A percentile compares a stretch with the other conserved stretches of the same genome.
Conservation (phyloP, 2,329 filamentous ascomycete species). For the Trichoderma lentiforme region DNA sequence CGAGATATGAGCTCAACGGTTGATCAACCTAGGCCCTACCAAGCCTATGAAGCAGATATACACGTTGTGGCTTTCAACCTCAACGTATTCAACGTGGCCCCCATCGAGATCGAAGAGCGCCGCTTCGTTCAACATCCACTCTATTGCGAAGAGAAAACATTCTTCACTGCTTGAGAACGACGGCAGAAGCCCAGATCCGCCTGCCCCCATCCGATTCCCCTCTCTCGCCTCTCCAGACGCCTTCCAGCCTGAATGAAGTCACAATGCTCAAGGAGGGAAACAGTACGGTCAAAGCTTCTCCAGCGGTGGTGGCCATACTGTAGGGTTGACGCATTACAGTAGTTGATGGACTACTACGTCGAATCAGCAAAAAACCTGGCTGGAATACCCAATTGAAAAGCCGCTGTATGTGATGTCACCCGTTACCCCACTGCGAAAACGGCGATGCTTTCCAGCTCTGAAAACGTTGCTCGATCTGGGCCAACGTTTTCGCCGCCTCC, state of each 20-base stretch:
- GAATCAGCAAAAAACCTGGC: not conserved
- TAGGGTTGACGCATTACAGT: not conserved
- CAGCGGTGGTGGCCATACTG: not conserved
- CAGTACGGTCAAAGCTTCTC: not conserved
- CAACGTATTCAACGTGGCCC: not conserved
- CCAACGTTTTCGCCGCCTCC: conserved; percentile 16
- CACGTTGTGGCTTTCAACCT: not conserved
- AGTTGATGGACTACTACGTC: not conserved
- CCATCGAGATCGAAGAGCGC: not conserved
- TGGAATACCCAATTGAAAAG: not conserved
- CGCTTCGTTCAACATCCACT: not conserved
- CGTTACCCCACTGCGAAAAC: conserved; percentile 11
- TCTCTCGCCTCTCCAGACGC: not conserved
- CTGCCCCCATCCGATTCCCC: not conserved
- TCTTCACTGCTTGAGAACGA: not conserved
- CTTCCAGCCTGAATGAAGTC: conserved; percentile 1
- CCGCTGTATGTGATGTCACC: conserved; percentile 17
- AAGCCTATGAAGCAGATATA: not conserved
- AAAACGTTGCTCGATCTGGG: conserved; percentile 16
- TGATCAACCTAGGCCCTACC: not conserved
- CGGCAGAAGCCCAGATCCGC: not conserved
- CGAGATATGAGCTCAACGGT: not conserved
- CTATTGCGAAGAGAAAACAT: not conserved
- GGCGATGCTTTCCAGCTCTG: not conserved
- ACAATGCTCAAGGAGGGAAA: conserved; percentile 14